Conservation (phyloP, 768 basidiomycete genomes). For the Pisolithus orientalis region DNA sequence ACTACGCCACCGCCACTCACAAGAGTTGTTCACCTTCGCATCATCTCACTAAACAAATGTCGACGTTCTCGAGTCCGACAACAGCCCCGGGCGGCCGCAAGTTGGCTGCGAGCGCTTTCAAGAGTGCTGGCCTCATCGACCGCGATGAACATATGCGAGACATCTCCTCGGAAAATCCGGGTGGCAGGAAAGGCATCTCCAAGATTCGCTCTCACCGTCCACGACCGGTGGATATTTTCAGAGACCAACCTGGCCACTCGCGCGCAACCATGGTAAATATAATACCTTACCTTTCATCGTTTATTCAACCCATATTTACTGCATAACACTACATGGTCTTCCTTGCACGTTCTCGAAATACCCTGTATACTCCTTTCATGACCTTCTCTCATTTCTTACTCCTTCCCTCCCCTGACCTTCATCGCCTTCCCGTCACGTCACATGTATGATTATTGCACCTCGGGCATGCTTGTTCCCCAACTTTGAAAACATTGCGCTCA, state of each 20-base stretch:
- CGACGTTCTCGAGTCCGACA: constrained; percentile 58
- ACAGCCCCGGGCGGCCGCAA: constrained; percentile 51
- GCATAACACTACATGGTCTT: constrained; percentile 17
- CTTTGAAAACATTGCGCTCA: constrained; percentile 31
- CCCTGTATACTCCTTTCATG: constrained; percentile 7
- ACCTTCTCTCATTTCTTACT: constrained; percentile 6
- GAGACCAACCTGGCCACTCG: constrained; percentile 42
- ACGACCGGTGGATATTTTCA: constrained; percentile 51
- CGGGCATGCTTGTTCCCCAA: background rate
- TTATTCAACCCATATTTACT: constrained; percentile 23
- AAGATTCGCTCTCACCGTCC: constrained; percentile 58
- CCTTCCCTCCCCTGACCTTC: constrained; percentile 8
- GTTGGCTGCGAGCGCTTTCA: constrained; percentile 56
- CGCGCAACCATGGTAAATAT: constrained; percentile 67
- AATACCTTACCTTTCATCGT: constrained; percentile 26
- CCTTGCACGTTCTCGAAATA: background rate
- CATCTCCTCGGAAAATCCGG: constrained; percentile 53
- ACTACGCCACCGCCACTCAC: background rate
- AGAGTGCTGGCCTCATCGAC: constrained; percentile 71
- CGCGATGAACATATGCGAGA: constrained; percentile 73
- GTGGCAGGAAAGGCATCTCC: constrained; percentile 63
- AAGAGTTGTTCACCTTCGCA: background rate
- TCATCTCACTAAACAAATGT: background rate
- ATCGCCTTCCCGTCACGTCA: constrained; percentile 9
- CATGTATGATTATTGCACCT: constrained; percentile 2